phyloP scores from a whole-genome alignment of 2,329 filamentous ascomycete genomes.

The Rachicladosporium sp. region DNA sequence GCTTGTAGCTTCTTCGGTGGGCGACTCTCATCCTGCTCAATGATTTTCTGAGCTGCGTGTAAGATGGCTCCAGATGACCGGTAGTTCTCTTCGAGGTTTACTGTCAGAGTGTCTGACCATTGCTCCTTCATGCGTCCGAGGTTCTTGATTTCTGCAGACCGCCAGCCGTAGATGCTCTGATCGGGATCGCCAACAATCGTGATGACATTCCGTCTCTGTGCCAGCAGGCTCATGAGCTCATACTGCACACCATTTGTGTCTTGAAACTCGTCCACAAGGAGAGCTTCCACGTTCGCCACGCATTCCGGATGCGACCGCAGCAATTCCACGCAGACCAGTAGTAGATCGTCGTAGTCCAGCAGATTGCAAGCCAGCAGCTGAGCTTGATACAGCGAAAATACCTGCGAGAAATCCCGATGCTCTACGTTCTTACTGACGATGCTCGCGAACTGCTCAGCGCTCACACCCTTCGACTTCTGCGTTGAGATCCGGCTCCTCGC shows the following conservation, averaged over 20 bases:
- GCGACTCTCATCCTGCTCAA: slow-evolving; percentile 74
- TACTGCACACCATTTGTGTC: slow-evolving; percentile 95
- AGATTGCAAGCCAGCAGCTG: slow-evolving; percentile 65
- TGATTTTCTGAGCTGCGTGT: slow-evolving; percentile 66
- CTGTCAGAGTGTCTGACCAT: slow-evolving; percentile 66
- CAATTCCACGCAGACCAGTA: slow-evolving; percentile 71
- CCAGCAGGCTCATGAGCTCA: slow-evolving; percentile 81
- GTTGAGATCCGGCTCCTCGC: slow-evolving; percentile 64
- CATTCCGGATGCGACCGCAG: slow-evolving; percentile 62
- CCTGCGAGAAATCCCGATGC: slow-evolving; percentile 51
- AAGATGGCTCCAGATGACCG: slow-evolving; percentile 80
- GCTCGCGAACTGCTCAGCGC: slow-evolving; percentile 28
- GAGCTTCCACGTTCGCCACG: slow-evolving; percentile 78
- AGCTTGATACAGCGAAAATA: slow-evolving; percentile 65
- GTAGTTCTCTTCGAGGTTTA: slow-evolving; percentile 89
- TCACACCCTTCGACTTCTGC: slow-evolving; percentile 45
- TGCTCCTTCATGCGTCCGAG: slow-evolving; percentile 63
- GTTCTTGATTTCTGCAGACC: slow-evolving; percentile 85
- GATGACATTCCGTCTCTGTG: slow-evolving; percentile 59
- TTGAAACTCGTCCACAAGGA: slow-evolving; percentile 94
- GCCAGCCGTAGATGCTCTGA: slow-evolving; percentile 95
- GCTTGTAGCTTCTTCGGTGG: slow-evolving; percentile 70
- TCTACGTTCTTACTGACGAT: slow-evolving; percentile 35
- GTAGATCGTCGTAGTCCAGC: slow-evolving; percentile 86
- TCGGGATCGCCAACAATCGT: slow-evolving; percentile 95